Conservation (phyloP, 2,329 filamentous ascomycete species). For the Calycina herbarum region DNA sequence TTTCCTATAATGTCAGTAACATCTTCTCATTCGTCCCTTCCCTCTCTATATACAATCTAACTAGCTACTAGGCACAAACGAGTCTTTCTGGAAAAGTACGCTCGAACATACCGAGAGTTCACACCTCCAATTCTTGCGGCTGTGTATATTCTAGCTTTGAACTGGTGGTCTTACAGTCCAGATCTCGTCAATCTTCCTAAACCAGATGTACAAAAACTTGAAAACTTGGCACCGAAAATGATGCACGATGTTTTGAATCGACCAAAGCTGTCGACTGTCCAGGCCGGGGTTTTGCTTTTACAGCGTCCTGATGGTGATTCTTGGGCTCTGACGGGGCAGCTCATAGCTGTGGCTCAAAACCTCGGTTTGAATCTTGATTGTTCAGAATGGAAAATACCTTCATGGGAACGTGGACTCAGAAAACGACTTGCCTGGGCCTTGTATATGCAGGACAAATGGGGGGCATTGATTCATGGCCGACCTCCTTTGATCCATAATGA, state of each 20-base stretch:
- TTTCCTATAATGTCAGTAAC: constrained; percentile 44
- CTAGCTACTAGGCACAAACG: constrained; percentile 49
- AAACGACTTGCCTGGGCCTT: constrained; percentile 88
- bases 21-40: too few species aligned
- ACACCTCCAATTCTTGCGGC: constrained; percentile 70
- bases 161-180: constrained; percentile 80
- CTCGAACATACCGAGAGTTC: constrained; percentile 55
- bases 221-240: constrained; percentile 70
- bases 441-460: constrained; percentile 96
- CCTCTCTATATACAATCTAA: neutral
- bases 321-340: constrained; percentile 81
- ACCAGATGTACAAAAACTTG: constrained; percentile 72
- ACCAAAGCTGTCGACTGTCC: constrained; percentile 78
- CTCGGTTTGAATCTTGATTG: constrained; percentile 88
- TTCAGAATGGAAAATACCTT: constrained; percentile 80
- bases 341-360: constrained; percentile 85
- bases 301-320: constrained; percentile 76
- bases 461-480: constrained; percentile 69
- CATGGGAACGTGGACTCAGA: constrained; percentile 81
- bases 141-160: constrained; percentile 81
- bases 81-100: constrained; percentile 62
- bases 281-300: constrained; percentile 72
- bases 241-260: constrained; percentile 76
- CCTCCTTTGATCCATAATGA: constrained; percentile 53
- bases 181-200: constrained; percentile 62